Conservation (phyloP, 1,284 basidiomycete genomes). For the Ceratobasidium sp. region DNA sequence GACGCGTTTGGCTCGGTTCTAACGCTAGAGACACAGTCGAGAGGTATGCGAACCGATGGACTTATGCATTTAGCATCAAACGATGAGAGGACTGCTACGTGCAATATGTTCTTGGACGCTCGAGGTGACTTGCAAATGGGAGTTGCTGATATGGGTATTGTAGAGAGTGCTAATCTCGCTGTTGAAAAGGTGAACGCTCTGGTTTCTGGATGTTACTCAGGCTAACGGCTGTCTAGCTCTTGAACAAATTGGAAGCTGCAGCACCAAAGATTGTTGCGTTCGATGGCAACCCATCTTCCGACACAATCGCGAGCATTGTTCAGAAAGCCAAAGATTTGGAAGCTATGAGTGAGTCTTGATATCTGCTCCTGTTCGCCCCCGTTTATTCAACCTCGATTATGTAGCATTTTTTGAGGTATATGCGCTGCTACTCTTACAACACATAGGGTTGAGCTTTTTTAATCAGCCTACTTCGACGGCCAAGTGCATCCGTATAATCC, state of each 20-base stretch:
- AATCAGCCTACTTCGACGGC: conserved; percentile 84
- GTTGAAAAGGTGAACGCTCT: conserved; percentile 62
- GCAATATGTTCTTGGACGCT: conserved; percentile 84
- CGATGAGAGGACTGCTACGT: conserved; percentile 75
- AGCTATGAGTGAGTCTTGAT: conserved; percentile 23
- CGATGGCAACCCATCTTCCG: conserved; percentile 82
- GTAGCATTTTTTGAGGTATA: conserved; percentile 40
- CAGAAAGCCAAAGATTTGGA: conserved; percentile 48
- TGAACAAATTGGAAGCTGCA: conserved; percentile 61
- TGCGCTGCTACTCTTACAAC: conserved; percentile 59
- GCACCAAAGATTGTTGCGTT: conserved; percentile 76
- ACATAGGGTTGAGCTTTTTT: not conserved
- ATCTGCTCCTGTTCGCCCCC: not conserved
- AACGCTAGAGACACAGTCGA: conserved; percentile 65
- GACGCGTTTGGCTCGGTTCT: conserved; percentile 80
- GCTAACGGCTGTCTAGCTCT: not conserved
- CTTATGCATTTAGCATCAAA: conserved; percentile 61
- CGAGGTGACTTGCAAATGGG: conserved; percentile 82
- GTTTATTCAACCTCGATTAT: conserved; percentile 2
- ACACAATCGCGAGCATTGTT: conserved; percentile 68
- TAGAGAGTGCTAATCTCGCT: conserved; percentile 62
- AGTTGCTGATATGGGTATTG: conserved; percentile 91
- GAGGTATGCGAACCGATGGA: conserved; percentile 88
- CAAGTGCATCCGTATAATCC: conserved; percentile 80
- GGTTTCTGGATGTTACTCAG: not conserved